phyloP scores from a whole-genome alignment of 2,329 filamentous ascomycete genomes.

The Amauroascus niger region DNA sequence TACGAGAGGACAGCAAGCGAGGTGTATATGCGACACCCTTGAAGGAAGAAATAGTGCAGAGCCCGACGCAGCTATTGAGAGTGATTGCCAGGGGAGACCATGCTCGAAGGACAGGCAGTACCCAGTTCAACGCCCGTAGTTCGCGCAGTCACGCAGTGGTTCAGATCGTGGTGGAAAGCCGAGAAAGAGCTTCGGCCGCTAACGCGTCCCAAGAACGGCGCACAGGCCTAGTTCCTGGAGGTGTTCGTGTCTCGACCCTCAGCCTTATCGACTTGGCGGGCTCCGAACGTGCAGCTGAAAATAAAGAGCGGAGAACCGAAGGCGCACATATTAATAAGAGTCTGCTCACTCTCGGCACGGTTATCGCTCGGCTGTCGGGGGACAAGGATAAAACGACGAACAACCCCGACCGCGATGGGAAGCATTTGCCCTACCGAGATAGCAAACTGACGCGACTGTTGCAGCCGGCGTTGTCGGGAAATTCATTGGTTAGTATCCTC shows the following conservation, averaged over 20 bases:
- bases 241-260: conserved; percentile 87
- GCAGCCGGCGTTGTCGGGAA: conserved; percentile 84
- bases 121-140: conserved; percentile 92
- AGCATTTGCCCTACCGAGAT: conserved; percentile 92
- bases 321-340: conserved; percentile 99
- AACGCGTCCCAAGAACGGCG: conserved; percentile 50
- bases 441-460: conserved; percentile 91
- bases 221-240: conserved; percentile 64
- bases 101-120: conserved; percentile 80
- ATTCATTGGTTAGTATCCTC: conserved; percentile 91
- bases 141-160: conserved; percentile 97
- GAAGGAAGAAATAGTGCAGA: conserved; percentile 98
- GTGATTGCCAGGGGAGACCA: conserved; percentile 93
- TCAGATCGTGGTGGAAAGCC: conserved; percentile 94
- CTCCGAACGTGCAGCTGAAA: conserved; percentile 90
- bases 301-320: conserved; percentile 85
- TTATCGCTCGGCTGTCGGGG: conserved; percentile 86
- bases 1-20: conserved; percentile 90
- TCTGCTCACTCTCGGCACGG: conserved; percentile 83
- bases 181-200: conserved; percentile 63
- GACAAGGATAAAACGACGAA: conserved; percentile 78
- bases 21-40: conserved; percentile 93
- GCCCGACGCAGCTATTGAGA: conserved; percentile 83
- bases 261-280: conserved; percentile 94
- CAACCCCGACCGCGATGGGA: conserved; percentile 66